Base-by-base conservation (phyloP, 768 basidiomycete genomes). In the Suillus americanus region DNA sequence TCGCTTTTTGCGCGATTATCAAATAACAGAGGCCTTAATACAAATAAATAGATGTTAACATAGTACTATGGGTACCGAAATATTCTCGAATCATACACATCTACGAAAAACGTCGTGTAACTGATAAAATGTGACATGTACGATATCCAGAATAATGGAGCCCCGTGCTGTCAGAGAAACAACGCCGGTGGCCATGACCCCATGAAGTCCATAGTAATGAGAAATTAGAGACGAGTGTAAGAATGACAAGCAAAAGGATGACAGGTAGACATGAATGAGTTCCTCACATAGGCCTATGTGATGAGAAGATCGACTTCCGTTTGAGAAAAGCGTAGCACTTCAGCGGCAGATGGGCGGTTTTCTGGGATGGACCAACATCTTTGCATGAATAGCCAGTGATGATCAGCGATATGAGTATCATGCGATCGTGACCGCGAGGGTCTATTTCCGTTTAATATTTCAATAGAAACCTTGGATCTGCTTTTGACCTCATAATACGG, bases 331-430 rank as follows among this genome's bases (percentile, higher is more conserved):
- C 20, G 25, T 2, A 59, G 40, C 12, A 41, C 25, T 41, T 59
- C 25, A 18, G 57, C 57, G 18, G 57, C 38, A 30, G 57, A 41
- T 7, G 57, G 57, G 16, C 57, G 57, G 12, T 7, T 18, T 30
- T 28, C 57, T 41, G 57, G 40, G 12, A 30, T 12, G 16, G 55
- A 41, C 66, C 66, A 67, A 16, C 66, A 67, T 30, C 25, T 23
- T 8, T 66, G 30, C 12, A 67, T 62, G 35, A 67, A 66, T 3
- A 23, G 1, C 65, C 61, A 67, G 0, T 56, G 61, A 40, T 5
- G 28, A 7, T 62, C 61, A 0, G 55, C 53, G 18, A 66, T 50
- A 46, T n/a, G 43, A 16, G 10, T 3, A 23, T 25, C 43, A 10
- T 7, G 10, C 2, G 65, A 37, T 18, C 65, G 10, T 1, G 65